A percentile compares a stretch with the other conserved stretches of the same genome.
phyloP scores from a whole-genome alignment of 805 yeast species.

The Cyberlindnera mycetangii region DNA sequence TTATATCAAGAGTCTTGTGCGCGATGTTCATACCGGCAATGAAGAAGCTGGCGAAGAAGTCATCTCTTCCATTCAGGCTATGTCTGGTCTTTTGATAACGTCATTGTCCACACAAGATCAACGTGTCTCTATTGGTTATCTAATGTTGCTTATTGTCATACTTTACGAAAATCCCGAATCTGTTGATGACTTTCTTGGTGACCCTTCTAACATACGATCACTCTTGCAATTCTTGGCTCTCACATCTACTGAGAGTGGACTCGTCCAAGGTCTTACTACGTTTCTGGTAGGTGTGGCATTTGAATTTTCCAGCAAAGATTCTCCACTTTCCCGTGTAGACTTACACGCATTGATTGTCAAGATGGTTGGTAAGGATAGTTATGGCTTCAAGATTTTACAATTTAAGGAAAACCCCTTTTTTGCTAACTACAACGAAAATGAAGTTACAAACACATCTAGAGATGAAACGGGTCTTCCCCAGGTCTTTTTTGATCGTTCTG shows the following conservation, averaged over 20 bases:
- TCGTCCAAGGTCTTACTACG: conserved; percentile 72
- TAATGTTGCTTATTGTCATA: conserved; percentile 74
- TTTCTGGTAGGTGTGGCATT: conserved; percentile 72
- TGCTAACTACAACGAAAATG: conserved; percentile 51
- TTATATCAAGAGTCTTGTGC: conserved; percentile 46
- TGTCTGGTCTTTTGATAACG: conserved; percentile 70
- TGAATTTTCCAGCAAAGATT: conserved; percentile 67
- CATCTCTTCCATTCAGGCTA: conserved; percentile 66
- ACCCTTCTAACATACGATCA: conserved; percentile 62
- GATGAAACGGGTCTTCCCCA: conserved; percentile 88
- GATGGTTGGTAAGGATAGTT: conserved; percentile 79
- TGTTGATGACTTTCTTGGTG: conserved; percentile 70
- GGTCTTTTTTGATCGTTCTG: conserved; percentile 65
- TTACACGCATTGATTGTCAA: conserved; percentile 61
- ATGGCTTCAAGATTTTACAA: conserved; percentile 66
- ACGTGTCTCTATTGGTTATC: conserved; percentile 72
- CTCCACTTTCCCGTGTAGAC: conserved; percentile 56
- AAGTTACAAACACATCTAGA: conserved; percentile 46
- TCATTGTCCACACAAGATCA: conserved; percentile 63
- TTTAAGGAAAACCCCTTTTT: conserved; percentile 60
- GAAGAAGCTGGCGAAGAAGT: conserved; percentile 66
- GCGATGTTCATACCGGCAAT: conserved; percentile 54
- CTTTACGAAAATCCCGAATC: conserved; percentile 73
- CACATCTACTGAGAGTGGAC: conserved; percentile 45
- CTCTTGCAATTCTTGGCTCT: conserved; percentile 63